Percentiles rank a stretch among this genome's conserved stretches.
These are phyloP conservation scores for Ambrosiella xylebori DNA, from an alignment of 2,329 filamentous ascomycete genomes.

Conservation along the genomic window DNA sequence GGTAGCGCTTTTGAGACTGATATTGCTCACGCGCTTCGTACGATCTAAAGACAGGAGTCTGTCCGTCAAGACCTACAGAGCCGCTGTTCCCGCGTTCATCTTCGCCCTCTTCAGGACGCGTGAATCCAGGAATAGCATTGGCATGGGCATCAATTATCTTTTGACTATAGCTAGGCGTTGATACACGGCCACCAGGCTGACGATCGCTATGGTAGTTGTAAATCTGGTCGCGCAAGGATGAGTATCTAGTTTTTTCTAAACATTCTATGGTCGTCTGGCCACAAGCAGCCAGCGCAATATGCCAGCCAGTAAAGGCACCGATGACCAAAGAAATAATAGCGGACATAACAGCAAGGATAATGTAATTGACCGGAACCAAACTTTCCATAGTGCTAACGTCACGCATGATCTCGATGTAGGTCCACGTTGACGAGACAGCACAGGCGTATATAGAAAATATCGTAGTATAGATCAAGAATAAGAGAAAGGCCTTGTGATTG, in stretches of 20 bases:
- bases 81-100: conserved; percentile 22
- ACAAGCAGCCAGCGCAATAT: conserved; percentile 60
- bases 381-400: conserved; percentile 55
- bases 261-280: conserved; percentile 93
- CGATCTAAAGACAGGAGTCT: conserved; percentile 28
- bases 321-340: conserved; percentile 87
- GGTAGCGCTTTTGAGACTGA: conserved; percentile 37
- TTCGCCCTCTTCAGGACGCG: conserved; percentile 67
- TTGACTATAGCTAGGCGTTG: conserved; percentile 46
- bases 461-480: conserved; percentile 81
- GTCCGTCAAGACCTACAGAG: conserved; percentile 19
- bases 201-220: conserved; percentile 44
- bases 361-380: conserved; percentile 75
- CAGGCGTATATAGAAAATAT: conserved; percentile 74
- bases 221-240: conserved; percentile 56
- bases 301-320: conserved; percentile 79
- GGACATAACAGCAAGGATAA: conserved; percentile 68
- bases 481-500: conserved; percentile 90
- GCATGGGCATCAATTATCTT: conserved; percentile 68
- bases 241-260: conserved; percentile 86
- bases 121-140: conserved; percentile 64
- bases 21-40: conserved; percentile 39
- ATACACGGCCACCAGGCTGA: conserved; percentile 29
- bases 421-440: conserved; percentile 59
- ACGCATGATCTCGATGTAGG: conserved; percentile 65